phyloP scores from a whole-genome alignment of 2,329 filamentous ascomycete genomes.

The Pseudogymnoascus sp. region DNA sequence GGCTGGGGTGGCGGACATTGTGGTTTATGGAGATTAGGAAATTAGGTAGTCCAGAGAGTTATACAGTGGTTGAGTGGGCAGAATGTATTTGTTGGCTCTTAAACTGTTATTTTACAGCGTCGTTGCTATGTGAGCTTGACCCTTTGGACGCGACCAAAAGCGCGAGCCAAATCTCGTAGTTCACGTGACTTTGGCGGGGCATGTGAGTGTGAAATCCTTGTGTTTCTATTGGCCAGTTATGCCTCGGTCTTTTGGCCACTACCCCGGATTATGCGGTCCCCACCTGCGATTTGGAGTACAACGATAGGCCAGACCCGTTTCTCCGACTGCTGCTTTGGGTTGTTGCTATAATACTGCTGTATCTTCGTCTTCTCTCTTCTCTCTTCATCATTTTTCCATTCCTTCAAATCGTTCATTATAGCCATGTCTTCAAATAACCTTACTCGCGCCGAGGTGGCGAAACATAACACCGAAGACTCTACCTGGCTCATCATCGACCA shows the following conservation, averaged over 20 bases:
- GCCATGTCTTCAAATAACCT: slow-evolving; percentile 26
- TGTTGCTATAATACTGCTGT: not conserved
- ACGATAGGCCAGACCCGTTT: not conserved
- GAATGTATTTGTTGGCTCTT: not conserved
- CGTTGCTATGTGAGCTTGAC: not conserved
- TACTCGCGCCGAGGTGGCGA: slow-evolving; percentile 59
- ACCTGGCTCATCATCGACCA: slow-evolving; percentile 81
- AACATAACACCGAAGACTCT: slow-evolving; percentile 68
- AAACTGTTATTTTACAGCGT: not conserved
- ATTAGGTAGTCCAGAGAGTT: not conserved
- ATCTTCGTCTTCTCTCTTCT: not conserved
- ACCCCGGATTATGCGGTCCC: not conserved
- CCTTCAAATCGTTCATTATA: not conserved
- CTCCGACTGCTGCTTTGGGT: not conserved
- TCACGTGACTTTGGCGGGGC: not conserved
- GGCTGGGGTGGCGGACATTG: slow-evolving; percentile 20
- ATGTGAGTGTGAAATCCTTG: slow-evolving; percentile 4
- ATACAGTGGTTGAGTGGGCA: not conserved
- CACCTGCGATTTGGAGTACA: not conserved
- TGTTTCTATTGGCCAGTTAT: not conserved
- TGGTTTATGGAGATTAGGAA: not conserved
- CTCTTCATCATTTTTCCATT: not conserved
- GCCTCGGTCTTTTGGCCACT: not conserved
- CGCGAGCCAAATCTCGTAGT: not conserved
- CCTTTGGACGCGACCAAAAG: not conserved